Conservation (phyloP, 2,329 filamentous ascomycete species). For the Sclerotiophoma versabilis region DNA sequence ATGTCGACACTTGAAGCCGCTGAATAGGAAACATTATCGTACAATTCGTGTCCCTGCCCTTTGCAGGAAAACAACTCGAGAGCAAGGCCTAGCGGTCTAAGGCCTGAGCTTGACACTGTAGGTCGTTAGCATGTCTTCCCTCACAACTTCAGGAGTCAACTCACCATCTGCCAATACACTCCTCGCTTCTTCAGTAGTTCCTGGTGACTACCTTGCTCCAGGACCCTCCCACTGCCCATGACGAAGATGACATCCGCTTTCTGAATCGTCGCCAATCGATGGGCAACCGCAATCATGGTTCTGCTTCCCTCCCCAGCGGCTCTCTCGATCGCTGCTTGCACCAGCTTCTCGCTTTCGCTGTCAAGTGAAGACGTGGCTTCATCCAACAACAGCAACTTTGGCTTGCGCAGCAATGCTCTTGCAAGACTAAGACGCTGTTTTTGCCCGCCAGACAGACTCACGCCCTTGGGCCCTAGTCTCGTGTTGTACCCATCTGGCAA, state of each 20-base stretch:
- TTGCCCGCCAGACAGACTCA: constrained; percentile 45
- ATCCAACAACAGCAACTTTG: constrained; percentile 44
- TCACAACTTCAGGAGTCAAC: not conserved
- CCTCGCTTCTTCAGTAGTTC: constrained; percentile 38
- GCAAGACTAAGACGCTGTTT: constrained; percentile 47
- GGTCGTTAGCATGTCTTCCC: not conserved
- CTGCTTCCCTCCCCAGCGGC: constrained; percentile 34
- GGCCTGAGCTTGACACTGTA: constrained; percentile 47
- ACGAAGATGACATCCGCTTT: constrained; percentile 50
- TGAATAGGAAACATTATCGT: no score
- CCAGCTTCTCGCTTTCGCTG: constrained; percentile 43
- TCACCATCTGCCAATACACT: constrained; percentile 45
- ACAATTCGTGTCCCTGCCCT: no score
- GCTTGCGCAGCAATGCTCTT: constrained; percentile 42
- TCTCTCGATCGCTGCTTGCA: constrained; percentile 46
- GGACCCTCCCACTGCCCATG: constrained; percentile 41
- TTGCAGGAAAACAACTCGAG: no score
- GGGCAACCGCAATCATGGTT: constrained; percentile 48
- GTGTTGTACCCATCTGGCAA: constrained; percentile 47
- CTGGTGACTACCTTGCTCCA: constrained; percentile 46
- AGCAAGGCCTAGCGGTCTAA: constrained; percentile 42
- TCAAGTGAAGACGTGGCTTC: constrained; percentile 47
- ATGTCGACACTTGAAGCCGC: no score
- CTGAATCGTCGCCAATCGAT: constrained; percentile 48
- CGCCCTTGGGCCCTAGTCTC: constrained; percentile 45